Evolutionary conservation across 1,284 basidiomycete genomes (phyloP), one percentile per base, ranked within the genome.

Genomic region (Afroboletus lepidellus): DNA sequence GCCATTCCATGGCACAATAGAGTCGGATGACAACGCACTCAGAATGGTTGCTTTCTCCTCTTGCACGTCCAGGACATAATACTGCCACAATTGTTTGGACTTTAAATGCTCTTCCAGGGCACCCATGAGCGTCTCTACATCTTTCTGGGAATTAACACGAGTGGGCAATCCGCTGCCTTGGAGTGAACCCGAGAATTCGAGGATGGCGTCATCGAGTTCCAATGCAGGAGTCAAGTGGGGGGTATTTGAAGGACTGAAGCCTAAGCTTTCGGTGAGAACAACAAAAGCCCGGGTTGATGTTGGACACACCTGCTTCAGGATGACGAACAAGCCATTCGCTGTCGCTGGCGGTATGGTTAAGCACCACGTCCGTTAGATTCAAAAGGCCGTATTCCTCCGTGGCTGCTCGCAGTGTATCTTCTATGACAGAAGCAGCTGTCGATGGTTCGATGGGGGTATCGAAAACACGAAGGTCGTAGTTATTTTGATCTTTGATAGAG

Each of bases 331-430:
- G 77, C 94, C 94, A 98, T 9, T 84, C 77, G 57, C 88, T 93
- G 66, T 97, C 92, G 65, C 92, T 90, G 7, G 94, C 92, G 3
- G 94, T 97, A 66, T 98, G 94, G 69, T 98, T 98, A 55, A 96
- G 80, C 16, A 98, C 95, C 41, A 98, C 90, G 66, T 98, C 95
- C 0, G 92, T 97, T 60, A 98, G 69, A 62, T 85, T 89, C 54
- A 96, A 76, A 33, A 98, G 74, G 1, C 95, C 94, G 60, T 88
- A 95, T 67, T 94, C 84, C 41, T 93, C 83, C 63, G 79, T 83
- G 4, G 93, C 92, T 16, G 82, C 61, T 60, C 77, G 79, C 24
- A 94, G 70, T 33, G 83, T 74, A n/a, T 82, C 73, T 58, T 86
- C 77, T 21, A 93, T 73, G 56, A 78, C 73, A 21, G 74, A 73